phyloP scores from a whole-genome alignment of 2,329 filamentous ascomycete genomes.

The Aspergillus brasiliensis region DNA sequence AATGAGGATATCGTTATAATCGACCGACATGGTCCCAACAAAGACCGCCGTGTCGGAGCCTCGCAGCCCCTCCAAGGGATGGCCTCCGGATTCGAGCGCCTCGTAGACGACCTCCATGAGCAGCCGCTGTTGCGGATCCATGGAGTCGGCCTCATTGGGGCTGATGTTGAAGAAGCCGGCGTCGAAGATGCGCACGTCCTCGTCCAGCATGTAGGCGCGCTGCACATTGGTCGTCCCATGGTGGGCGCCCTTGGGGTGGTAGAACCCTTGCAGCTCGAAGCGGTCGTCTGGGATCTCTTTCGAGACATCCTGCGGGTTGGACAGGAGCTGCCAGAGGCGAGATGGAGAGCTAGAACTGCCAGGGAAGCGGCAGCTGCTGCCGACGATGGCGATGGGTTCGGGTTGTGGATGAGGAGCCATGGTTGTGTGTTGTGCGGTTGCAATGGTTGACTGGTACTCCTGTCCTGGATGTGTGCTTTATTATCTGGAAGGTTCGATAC shows the following conservation, averaged over 20 bases:
- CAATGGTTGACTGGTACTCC: no score
- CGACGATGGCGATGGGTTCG: conserved; percentile 19
- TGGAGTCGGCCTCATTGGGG: conserved; percentile 1
- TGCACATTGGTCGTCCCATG: conserved; percentile 12
- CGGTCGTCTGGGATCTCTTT: not conserved
- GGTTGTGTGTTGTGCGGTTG: no score
- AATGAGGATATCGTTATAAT: conserved; percentile 2
- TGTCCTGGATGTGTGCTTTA: not conserved
- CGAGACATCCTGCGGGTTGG: conserved; percentile 3
- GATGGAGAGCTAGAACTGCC: conserved; percentile 1
- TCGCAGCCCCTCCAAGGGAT: not conserved
- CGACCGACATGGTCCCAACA: conserved; percentile 7
- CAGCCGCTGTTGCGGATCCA: conserved; percentile 17
- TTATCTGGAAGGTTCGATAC: no score
- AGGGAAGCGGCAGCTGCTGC: conserved; percentile 15
- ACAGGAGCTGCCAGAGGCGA: conserved; percentile 9
- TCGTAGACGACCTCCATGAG: conserved; percentile 17
- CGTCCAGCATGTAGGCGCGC: conserved; percentile 4
- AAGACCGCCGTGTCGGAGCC: conserved; percentile 10
- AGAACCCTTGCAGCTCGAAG: conserved; percentile 8
- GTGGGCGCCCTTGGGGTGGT: conserved; percentile 3
- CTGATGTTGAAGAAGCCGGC: conserved; percentile 15
- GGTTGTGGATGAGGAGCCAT: not conserved
- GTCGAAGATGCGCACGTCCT: conserved; percentile 13
- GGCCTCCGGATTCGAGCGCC: conserved; percentile 3